Base-by-base conservation (phyloP, 345 rosid genomes). In the Crucihimalaya himalaica region DNA sequence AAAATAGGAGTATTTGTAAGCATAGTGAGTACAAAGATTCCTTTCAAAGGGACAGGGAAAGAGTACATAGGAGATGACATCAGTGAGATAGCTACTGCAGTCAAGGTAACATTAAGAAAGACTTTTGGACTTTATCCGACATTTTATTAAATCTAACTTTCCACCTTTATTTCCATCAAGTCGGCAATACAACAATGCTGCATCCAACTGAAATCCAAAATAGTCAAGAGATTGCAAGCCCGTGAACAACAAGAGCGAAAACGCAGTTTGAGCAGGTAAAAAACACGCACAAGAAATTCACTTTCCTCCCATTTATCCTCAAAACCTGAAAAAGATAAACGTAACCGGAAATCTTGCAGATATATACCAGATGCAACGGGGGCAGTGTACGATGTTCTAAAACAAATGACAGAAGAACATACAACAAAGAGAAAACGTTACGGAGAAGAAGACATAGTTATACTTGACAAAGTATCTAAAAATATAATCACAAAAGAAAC, bases 51-150 rank as follows among this genome's bases (percentile, higher is more conserved):
- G 45, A 94, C 97, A 8, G 98, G 98, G 51, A 91, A 91, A 81
- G 98, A 94, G 74, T 94, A 91, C 63, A 91, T 94, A 59, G 98
- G 98, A 82, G 96, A 91, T 79, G 97, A 94, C 85, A 89, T 91
- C 74, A 86, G 74, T 4, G 97, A 94, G 85, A 94, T 91, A 43
- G 97, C 97, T 75, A 80, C 85, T 47, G 97, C 98, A 47, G 97
- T 94, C 46, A 94, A 88, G 93, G 97, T 91, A 64, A 25, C 79
- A 50, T 8, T n/a, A 25, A 25, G 5, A 23, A 29, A 65, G 21
- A 40, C 14, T 40, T 57, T 25, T 52, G 43, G 11, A 48, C 18
- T 1, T 51, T 31, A 42, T 65, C 45, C 10, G 2, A 13, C 40
- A 65, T 31, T 50, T 48, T 27, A 14, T 13, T 23, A 58, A 58